These are phyloP conservation scores for Rutstroemia sp. DNA, from an alignment of 2,329 filamentous ascomycete species.

Conservation along the genomic window DNA sequence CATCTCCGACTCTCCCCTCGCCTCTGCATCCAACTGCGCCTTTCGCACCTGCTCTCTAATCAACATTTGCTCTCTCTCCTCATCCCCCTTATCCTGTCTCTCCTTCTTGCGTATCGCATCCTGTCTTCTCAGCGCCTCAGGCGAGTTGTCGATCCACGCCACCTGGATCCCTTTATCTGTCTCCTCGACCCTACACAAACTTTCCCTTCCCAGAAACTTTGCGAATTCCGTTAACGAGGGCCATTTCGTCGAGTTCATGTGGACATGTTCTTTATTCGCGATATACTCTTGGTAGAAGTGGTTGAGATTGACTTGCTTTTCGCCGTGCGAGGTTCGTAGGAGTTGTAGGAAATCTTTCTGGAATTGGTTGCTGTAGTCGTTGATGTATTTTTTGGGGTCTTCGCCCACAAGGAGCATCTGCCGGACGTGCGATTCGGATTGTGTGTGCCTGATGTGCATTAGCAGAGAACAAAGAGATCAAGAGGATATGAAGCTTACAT, in stretches of 20 bases:
- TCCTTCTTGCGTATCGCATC: constrained; percentile 81
- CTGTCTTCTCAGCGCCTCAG: constrained; percentile 71
- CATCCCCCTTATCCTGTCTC: constrained; percentile 80
- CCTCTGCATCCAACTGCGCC: constrained; percentile 55
- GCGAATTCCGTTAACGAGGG: constrained; percentile 82
- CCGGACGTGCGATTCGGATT: constrained; percentile 81
- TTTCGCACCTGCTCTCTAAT: constrained; percentile 77
- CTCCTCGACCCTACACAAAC: constrained; percentile 85
- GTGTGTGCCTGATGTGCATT: constrained; percentile 53
- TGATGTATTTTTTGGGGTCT: constrained; percentile 76
- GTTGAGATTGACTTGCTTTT: constrained; percentile 84
- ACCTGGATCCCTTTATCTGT: constrained; percentile 80
- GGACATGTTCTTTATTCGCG: constrained; percentile 75
- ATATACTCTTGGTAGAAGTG: constrained; percentile 96
- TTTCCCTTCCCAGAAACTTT: constrained; percentile 77
- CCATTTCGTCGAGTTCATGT: constrained; percentile 94
- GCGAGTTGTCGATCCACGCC: constrained; percentile 85
- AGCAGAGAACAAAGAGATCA: too few relatives aligned
- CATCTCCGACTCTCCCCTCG: constrained; percentile 35
- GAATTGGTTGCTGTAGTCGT: constrained; percentile 77
- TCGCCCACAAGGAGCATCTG: constrained; percentile 84
- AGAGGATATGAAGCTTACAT: constrained; percentile 34
- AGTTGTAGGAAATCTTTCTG: constrained; percentile 69
- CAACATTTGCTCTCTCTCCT: constrained; percentile 78
- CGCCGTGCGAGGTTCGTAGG: constrained; percentile 76